Percentiles rank a stretch among this genome's conserved stretches.
Conservation (phyloP, 2,329 filamentous ascomycete species). For the Diaporthe nobilis region DNA sequence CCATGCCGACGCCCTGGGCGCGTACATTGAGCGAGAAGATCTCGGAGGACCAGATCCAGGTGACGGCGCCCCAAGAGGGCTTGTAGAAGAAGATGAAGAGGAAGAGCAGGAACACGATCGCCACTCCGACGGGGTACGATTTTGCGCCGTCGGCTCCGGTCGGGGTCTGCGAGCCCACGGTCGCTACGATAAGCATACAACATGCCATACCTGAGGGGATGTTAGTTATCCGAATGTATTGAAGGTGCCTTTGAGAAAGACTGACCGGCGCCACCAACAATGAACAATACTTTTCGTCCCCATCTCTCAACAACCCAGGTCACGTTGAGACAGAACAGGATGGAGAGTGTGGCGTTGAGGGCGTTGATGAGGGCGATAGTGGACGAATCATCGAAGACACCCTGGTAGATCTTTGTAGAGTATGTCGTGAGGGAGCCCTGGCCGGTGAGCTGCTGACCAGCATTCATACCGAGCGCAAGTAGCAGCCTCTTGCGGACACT, state of each 20-base stretch:
- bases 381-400: conserved; percentile 71
- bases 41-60: conserved; percentile 78
- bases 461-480: conserved; percentile 77
- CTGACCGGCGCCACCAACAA: conserved; percentile 67
- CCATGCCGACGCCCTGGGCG: conserved; percentile 77
- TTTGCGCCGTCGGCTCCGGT: conserved; percentile 70
- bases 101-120: conserved; percentile 76
- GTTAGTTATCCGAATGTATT: neutral
- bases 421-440: conserved; percentile 82
- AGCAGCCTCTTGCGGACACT: conserved; percentile 77
- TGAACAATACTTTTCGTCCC: conserved; percentile 77
- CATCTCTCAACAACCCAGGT: conserved; percentile 81
- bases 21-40: conserved; percentile 79
- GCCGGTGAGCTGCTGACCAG: conserved; percentile 80
- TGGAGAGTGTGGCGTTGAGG: conserved; percentile 80
- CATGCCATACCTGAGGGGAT: conserved; percentile 71
- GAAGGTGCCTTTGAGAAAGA: neutral
- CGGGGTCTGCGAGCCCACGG: conserved; percentile 51
- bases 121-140: conserved; percentile 69
- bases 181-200: conserved; percentile 77
- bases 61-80: conserved; percentile 75
- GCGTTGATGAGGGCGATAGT: conserved; percentile 82
- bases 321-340: conserved; percentile 80
- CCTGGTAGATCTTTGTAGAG: conserved; percentile 81
- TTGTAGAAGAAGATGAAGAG: conserved; percentile 76